Evolutionary conservation across 139 green algal species (phyloP).

Genomic region (Nannochloris sp.): DNA sequence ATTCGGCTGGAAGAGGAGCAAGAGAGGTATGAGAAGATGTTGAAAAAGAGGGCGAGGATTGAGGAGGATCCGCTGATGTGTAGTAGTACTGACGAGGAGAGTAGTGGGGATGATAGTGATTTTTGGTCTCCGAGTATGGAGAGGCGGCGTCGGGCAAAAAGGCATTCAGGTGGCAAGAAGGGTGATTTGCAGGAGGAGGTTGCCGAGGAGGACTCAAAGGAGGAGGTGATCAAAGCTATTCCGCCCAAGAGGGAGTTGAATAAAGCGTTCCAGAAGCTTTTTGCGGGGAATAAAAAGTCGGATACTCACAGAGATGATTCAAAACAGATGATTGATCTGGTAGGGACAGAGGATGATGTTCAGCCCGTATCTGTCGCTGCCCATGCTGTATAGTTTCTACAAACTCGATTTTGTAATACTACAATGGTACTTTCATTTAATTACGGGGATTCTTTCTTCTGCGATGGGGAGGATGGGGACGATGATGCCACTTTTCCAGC

Average conservation of each 20-base stretch:
- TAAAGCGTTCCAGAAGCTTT: no score
- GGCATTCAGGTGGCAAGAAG: background rate
- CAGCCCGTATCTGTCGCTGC: no score
- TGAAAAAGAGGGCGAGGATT: constrained; percentile 1
- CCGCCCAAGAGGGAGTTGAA: background rate
- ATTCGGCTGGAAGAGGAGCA: constrained; percentile 10
- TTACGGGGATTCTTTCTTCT: no score
- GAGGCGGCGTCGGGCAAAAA: background rate
- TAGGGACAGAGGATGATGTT: no score
- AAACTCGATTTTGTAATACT: no score
- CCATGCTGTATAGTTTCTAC: no score
- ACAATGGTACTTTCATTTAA: no score
- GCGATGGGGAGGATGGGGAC: no score
- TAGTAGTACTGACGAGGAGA: constrained; percentile 11
- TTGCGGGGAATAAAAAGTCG: no score
- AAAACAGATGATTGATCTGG: no score
- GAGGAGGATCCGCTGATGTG: background rate
- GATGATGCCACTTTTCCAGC: background rate
- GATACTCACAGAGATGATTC: no score
- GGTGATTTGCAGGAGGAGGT: background rate
- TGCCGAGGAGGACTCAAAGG: background rate
- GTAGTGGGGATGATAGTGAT: background rate
- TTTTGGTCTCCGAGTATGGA: background rate
- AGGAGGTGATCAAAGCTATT: background rate
- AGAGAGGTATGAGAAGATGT: constrained; percentile 5